Percentiles rank a stretch among this genome's conserved stretches.
phyloP scores from a whole-genome alignment of 73 alveolate genomes.

The Paramecium pentaurelia region DNA sequence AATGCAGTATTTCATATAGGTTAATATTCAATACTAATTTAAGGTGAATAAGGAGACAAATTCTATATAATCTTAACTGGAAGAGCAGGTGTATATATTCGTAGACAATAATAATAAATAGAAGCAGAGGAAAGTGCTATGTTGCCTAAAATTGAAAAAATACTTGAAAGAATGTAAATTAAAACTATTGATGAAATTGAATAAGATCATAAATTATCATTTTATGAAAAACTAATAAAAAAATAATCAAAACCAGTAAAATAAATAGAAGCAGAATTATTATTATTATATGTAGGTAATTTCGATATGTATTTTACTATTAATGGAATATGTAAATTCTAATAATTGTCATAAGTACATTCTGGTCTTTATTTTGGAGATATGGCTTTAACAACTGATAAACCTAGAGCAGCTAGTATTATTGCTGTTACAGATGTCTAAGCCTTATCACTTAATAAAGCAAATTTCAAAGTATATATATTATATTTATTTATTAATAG shows the following conservation, averaged over 20 bases:
- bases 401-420: conserved; percentile 59
- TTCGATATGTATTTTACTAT: not conserved
- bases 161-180: not conserved
- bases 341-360: not conserved
- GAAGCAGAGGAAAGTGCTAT: conserved; percentile 21
- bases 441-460: conserved; percentile 28
- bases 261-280: conserved; percentile 13
- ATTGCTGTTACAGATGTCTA: conserved; percentile 19
- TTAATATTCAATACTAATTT: not conserved
- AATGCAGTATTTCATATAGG: conserved; percentile 12
- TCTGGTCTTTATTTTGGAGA: conserved; percentile 59
- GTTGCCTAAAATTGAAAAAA: not conserved
- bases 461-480: not conserved
- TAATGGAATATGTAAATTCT: not conserved
- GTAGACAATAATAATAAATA: not conserved
- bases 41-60: conserved; percentile 57
- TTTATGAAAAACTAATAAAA: not conserved
- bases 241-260: conserved; percentile 7
- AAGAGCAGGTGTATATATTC: conserved; percentile 46
- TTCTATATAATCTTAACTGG: conserved; percentile 46
- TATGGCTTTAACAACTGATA: conserved; percentile 53
- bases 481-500: not conserved
- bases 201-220: not conserved
- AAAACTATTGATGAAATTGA: not conserved
- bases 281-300: not conserved